Conservation (phyloP, 2,329 filamentous ascomycete genomes). For the Verruconis gallopava region DNA sequence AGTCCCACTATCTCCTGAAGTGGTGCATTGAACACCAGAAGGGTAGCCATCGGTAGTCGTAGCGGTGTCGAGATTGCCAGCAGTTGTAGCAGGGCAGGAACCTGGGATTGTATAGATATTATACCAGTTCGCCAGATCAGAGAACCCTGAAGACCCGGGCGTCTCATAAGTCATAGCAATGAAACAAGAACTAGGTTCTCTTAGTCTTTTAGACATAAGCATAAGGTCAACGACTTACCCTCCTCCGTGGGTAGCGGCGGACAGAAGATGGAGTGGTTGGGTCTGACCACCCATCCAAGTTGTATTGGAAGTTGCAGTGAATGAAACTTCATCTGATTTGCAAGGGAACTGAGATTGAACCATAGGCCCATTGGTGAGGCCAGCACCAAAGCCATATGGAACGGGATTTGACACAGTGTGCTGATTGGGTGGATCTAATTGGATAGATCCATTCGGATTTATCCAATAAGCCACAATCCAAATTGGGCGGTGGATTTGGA, state of each 20-base stretch:
- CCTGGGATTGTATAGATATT: conserved; percentile 7
- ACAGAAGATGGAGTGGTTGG: conserved; percentile 5
- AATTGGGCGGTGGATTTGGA: no score
- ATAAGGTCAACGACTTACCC: conserved; percentile 2
- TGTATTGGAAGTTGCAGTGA: neutral
- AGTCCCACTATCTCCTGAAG: neutral
- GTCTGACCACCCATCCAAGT: conserved; percentile 1
- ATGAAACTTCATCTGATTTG: conserved; percentile 3
- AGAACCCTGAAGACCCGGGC: neutral
- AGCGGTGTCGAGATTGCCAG: conserved; percentile 1
- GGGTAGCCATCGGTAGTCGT: conserved; percentile 2
- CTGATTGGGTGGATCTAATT: no score
- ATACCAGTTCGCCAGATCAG: conserved; percentile 3
- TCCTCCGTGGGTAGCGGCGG: conserved; percentile 6
- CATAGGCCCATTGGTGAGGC: conserved; percentile 6
- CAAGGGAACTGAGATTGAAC: conserved; percentile 1
- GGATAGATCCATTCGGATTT: no score
- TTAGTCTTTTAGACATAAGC: neutral
- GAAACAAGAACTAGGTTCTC: conserved; percentile 1
- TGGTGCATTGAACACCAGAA: conserved; percentile 2
- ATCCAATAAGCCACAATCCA: no score
- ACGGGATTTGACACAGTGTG: no score
- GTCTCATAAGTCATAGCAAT: conserved; percentile 5
- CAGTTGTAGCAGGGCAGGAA: conserved; percentile 5
- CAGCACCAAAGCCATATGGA: no score